Conservation (phyloP, 2,329 filamentous ascomycete genomes). For the Exophiala xenobiotica region DNA sequence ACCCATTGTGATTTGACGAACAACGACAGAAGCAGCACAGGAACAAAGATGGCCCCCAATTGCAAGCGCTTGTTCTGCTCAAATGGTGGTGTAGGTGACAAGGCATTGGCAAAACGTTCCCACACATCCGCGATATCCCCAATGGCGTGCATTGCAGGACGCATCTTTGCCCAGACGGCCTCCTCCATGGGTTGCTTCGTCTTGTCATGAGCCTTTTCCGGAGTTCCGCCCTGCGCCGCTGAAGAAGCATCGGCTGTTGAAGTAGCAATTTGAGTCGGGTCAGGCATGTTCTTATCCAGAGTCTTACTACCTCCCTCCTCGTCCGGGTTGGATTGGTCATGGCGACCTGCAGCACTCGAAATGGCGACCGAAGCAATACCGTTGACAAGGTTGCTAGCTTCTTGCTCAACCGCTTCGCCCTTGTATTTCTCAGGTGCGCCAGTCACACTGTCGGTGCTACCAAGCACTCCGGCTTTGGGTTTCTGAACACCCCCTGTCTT, state of each 20-base stretch:
- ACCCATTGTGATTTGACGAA: slow-evolving; percentile 60
- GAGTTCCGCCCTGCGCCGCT: slow-evolving; percentile 52
- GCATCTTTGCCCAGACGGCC: slow-evolving; percentile 73
- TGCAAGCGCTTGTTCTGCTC: slow-evolving; percentile 55
- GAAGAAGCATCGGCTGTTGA: slow-evolving; percentile 56
- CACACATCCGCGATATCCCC: slow-evolving; percentile 61
- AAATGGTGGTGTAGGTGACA: slow-evolving; percentile 66
- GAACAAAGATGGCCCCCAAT: slow-evolving; percentile 54
- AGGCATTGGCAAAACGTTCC: slow-evolving; percentile 61
- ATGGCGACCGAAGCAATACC: slow-evolving; percentile 70
- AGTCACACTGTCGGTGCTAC: slow-evolving; percentile 73
- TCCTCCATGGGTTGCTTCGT: slow-evolving; percentile 76
- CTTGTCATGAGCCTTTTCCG: slow-evolving; percentile 62
- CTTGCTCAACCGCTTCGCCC: slow-evolving; percentile 79
- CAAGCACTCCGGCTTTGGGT: slow-evolving; percentile 71
- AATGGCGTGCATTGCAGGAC: slow-evolving; percentile 67
- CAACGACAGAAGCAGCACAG: slow-evolving; percentile 54
- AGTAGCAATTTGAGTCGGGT: slow-evolving; percentile 58
- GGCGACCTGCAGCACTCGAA: slow-evolving; percentile 73
- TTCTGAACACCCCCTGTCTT: slow-evolving; percentile 74
- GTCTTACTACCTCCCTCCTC: slow-evolving; percentile 38
- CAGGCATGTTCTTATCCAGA: slow-evolving; percentile 57
- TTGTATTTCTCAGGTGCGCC: slow-evolving; percentile 80
- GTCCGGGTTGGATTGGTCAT: slow-evolving; percentile 65
- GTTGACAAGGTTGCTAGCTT: slow-evolving; percentile 77